Percentiles rank a stretch among this genome's conserved stretches.
phyloP scores from a whole-genome alignment of 78 protist species.

The Emiliania huxleyi region DNA sequence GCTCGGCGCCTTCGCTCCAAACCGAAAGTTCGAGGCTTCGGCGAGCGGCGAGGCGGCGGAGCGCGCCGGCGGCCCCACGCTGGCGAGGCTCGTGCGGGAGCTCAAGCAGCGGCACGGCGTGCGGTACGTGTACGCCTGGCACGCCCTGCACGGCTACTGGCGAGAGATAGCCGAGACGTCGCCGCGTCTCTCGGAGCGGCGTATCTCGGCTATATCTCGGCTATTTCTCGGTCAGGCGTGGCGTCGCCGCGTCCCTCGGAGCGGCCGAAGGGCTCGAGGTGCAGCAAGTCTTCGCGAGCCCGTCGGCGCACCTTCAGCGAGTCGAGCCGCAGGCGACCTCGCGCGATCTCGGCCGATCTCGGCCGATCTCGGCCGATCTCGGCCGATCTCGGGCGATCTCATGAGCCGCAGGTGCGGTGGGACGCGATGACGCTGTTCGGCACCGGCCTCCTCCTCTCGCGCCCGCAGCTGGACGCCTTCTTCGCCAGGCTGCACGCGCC shows the following conservation, averaged over 20 bases:
- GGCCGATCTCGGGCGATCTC: too few relatives aligned
- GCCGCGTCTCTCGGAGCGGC: neutral
- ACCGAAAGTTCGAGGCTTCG: conserved; percentile 1
- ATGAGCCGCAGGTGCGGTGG: conserved; percentile 38
- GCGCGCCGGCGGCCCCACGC: neutral
- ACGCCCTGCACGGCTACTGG: conserved; percentile 45
- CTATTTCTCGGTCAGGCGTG: too few relatives aligned
- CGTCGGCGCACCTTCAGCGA: neutral
- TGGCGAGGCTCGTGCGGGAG: neutral
- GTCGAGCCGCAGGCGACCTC: too few relatives aligned
- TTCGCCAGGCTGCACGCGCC: conserved; percentile 11
- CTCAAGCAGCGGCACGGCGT: conserved; percentile 2
- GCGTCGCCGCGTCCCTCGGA: neutral
- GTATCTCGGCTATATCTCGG: too few relatives aligned
- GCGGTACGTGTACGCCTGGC: conserved; percentile 10
- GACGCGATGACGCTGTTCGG: conserved; percentile 20
- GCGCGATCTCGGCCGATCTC: too few relatives aligned
- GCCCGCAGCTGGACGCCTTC: neutral
- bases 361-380: too few relatives aligned
- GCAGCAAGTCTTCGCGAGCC: neutral
- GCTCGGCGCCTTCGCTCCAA: conserved; percentile 1
- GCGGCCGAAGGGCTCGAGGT: neutral
- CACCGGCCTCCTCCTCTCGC: neutral
- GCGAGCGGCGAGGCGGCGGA: neutral
- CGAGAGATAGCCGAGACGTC: too few relatives aligned